Evolutionary conservation across 805 yeast species (phyloP), one percentile per base, ranked within the genome.

Genomic region (Ogataea corticis): DNA sequence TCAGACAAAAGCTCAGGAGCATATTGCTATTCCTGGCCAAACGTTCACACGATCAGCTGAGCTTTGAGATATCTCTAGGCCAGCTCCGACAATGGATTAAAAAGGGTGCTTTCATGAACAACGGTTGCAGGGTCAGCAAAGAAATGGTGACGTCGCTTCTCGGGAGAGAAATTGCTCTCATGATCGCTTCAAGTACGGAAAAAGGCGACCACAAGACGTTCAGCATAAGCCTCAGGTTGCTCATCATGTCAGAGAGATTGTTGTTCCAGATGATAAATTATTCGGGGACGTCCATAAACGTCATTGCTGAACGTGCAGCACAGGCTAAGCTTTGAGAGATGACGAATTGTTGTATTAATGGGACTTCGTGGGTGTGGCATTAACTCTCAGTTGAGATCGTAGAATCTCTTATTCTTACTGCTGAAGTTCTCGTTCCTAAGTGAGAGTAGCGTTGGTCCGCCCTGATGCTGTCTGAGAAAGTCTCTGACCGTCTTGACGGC

Each of bases 11-110:
- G 67, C 68, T 82, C 53, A 70, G 70, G 60, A 80, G 82, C 65
- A 87, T 87, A 37, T 73, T 83, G 49, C 78, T 83, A 18, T 82
- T 83, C 68, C 67, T 79, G 46, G 88, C 88, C 10, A 28, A 88
- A 87, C 10, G 12, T 7, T 23, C 29, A 11, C 17, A 7, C 3
- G 7, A 17, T 6, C 13, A 33, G 3, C 16, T 9, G 14, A 25
- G 13, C 86, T 23, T 75, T 89, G 58, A 73, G 83, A 28, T 85
- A 80, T 67, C 75, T 83, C 56, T 79, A 4, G 25, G 16, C 7
- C 49, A 42, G 21, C 18, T 49, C 30, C 21, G 25, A 28, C 42
- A 84, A 78, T 84, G 90, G 90, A 83, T 82, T 43, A 76, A 77
- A 50, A 87, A 82, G 65, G 78, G 79, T 31, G 77, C 77, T 46